A percentile compares a stretch with the other conserved stretches of the same genome.
These are phyloP conservation scores for Drosera spatulata DNA, from an alignment of 179 eudicot species.

Conservation along the genomic window DNA sequence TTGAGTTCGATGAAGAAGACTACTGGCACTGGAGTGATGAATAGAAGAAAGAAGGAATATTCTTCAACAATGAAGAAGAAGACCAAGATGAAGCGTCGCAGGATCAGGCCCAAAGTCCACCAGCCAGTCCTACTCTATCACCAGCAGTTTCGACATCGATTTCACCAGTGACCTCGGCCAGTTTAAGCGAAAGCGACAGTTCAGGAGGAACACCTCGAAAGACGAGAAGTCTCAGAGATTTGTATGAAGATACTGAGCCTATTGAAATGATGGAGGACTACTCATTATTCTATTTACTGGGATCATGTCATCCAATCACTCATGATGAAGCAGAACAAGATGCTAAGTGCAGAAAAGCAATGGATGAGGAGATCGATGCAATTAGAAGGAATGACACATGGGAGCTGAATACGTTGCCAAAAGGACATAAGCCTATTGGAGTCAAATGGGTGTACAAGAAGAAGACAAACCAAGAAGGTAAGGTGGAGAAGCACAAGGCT, in stretches of 20 bases:
- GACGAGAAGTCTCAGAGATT: too few species aligned
- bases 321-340: background rate
- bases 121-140: background rate
- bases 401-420: background rate
- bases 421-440: too few species aligned
- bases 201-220: too few species aligned
- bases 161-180: too few species aligned
- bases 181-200: too few species aligned
- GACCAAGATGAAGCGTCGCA: background rate
- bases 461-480: background rate
- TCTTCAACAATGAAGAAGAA: background rate
- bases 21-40: too few species aligned
- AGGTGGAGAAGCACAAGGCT: background rate
- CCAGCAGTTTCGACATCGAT: too few species aligned
- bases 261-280: background rate
- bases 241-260: background rate
- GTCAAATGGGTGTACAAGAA: background rate
- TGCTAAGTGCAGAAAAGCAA: background rate
- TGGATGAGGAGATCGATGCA: background rate
- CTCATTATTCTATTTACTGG: background rate
- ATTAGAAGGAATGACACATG: background rate
- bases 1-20: background rate
- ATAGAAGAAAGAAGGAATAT: too few species aligned
- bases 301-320: background rate
- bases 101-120: background rate